Evolutionary conservation across 495 filamentous ascomycete species (phyloP).

Genomic region (Annulohypoxylon maeteangense): DNA sequence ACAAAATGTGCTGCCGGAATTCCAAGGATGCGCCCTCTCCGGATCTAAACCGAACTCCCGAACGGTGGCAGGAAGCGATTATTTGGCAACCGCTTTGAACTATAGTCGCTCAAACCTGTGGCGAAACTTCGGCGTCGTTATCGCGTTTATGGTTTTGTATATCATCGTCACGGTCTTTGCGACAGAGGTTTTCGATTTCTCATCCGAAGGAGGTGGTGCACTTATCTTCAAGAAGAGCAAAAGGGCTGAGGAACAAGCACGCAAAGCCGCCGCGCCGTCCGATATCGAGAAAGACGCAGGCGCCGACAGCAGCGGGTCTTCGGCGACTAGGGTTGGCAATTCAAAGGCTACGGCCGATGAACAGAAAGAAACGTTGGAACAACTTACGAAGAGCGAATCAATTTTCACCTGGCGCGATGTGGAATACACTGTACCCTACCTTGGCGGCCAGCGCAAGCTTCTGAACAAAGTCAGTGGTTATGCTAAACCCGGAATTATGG

Average conservation of each 20-base stretch:
- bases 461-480: conserved; percentile 76
- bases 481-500: conserved; percentile 81
- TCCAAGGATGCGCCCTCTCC: conserved; percentile 71
- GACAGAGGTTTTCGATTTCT: conserved; percentile 48
- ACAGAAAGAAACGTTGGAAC: conserved; percentile 63
- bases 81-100: conserved; percentile 64
- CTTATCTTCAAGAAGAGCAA: conserved; percentile 76
- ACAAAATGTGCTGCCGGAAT: conserved; percentile 55
- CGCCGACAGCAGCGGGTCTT: conserved; percentile 20
- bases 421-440: conserved; percentile 77
- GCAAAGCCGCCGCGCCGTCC: conserved; percentile 50
- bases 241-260: conserved; percentile 63
- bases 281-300: conserved; percentile 61
- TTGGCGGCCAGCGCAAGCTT: conserved; percentile 73
- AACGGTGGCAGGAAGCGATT: conserved; percentile 66
- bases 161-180: conserved; percentile 72
- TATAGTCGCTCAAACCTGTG: conserved; percentile 76
- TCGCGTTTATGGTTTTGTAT: conserved; percentile 76
- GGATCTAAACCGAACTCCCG: conserved; percentile 60
- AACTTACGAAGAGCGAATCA: conserved; percentile 69
- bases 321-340: conserved; percentile 39
- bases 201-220: conserved; percentile 65
- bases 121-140: conserved; percentile 82
- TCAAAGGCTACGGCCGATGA: conserved; percentile 50
- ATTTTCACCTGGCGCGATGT: conserved; percentile 82